Evolutionary conservation across 2,329 filamentous ascomycete genomes (phyloP), one percentile per base, ranked within the genome.

Genomic region (Uncinocarpus reesii): DNA sequence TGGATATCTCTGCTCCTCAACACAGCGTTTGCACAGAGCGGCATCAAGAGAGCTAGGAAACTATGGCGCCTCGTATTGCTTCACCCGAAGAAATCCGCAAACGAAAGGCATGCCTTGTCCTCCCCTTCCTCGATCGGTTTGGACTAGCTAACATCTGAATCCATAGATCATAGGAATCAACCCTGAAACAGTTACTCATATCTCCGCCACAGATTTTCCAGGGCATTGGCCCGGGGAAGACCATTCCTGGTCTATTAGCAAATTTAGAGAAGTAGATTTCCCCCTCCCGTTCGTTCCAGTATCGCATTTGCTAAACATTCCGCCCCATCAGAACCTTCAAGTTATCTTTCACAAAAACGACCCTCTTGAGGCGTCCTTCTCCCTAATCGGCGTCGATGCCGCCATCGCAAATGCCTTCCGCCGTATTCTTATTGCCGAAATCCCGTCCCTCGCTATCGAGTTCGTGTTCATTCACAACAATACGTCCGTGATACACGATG

Each of bases 401-500:
- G 83, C 87, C 47, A 81, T 98, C 63, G 87, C 92, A 62, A 98
- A 98, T 66, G 92, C 93, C 62, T 95, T 96, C 74, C 88, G 92
- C 52, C 87, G 92, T 59, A 96, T 96, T 60, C 77, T 96, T 60
- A 84, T 98, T 66, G 79, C 90, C 57, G 93, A 98, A 72, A 85
- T 98, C 46, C 88, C 90, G 15, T 92, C 88, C 1, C 77, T 98
- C 38, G 92, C 93, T 57, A 89, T 98, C 60, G 92, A 98, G 73
- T 83, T 81, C 54, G 86, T 94, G 63, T 98, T 84, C 70, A 81
- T 96, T 55, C 79, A 86, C 64, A 93, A 95, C 74, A 98, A 98
- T 74, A 96, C 90, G 43, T 95, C 87, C 4, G 88, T 98, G 29
- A 92, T 98, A 60, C 90, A 96, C 66, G 92, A 98, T 64, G 92